Percentiles rank a stretch among this genome's conserved stretches.
Conservation (phyloP, 306 rosid genomes). For the Carpinus viminea region DNA sequence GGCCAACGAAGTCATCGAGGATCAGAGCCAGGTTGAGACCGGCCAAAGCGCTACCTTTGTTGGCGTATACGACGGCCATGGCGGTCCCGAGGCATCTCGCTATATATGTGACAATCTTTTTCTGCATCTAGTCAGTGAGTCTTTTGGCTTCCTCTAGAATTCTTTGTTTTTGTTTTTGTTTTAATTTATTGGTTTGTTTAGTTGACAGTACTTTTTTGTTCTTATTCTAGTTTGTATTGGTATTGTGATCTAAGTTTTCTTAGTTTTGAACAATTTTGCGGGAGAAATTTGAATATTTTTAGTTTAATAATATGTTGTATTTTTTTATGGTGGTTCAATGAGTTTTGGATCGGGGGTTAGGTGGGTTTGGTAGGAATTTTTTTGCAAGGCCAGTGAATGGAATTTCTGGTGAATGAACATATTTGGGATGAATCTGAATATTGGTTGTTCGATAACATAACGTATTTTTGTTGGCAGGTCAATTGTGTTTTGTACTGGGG, state of each 20-base stretch:
- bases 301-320: not conserved
- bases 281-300: not conserved
- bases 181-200: slow-evolving; percentile 3
- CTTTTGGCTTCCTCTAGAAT: not conserved
- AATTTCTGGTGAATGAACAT: not conserved
- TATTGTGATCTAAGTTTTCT: not conserved
- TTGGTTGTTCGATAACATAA: not conserved
- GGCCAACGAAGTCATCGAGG: slow-evolving; percentile 75
- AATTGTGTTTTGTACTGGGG: not conserved
- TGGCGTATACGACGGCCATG: slow-evolving; percentile 95
- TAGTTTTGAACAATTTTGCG: not conserved
- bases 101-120: slow-evolving; percentile 66
- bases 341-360: not conserved
- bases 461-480: not conserved
- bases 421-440: not conserved
- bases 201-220: not conserved
- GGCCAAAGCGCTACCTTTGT: slow-evolving; percentile 64
- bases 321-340: not conserved
- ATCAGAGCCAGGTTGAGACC: slow-evolving; percentile 83
- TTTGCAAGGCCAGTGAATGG: not conserved
- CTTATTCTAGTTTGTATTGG: not conserved
- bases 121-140: slow-evolving; percentile 62
- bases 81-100: slow-evolving; percentile 72
- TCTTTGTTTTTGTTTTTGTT: not conserved
- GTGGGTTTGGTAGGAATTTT: not conserved